Conservation (phyloP, 2,329 filamentous ascomycete species). For the Arthrinium puccinioides region DNA sequence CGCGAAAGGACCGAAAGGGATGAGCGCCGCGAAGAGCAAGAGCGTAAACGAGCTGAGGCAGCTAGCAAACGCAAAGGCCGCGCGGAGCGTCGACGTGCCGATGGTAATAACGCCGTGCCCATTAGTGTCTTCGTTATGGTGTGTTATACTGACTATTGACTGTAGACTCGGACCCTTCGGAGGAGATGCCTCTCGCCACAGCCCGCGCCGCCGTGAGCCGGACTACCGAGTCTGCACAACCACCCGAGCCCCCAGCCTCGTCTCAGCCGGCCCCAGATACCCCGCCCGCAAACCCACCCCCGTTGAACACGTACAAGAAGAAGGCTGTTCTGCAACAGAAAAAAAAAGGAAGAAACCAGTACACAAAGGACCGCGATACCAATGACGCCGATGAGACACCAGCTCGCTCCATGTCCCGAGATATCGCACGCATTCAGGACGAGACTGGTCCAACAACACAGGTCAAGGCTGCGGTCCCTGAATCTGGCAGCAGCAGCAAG, state of each 20-base stretch:
- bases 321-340: conserved; percentile 56
- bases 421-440: conserved; percentile 40
- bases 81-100: conserved; percentile 70
- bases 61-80: conserved; percentile 75
- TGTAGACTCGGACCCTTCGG: conserved; percentile 64
- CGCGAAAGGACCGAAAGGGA: conserved; percentile 60
- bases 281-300: conserved; percentile 30
- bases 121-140: conserved; percentile 16
- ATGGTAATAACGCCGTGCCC: conserved; percentile 49
- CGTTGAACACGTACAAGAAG: conserved; percentile 46
- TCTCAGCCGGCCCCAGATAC: conserved; percentile 40
- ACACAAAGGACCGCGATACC: conserved; percentile 66
- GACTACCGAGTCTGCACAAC: conserved; percentile 21
- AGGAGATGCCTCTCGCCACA: conserved; percentile 53
- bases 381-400: conserved; percentile 49
- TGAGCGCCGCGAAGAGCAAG: conserved; percentile 69
- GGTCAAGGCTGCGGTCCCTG: conserved; percentile 20
- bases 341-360: conserved; percentile 71
- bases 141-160: conserved; percentile 28
- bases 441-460: conserved; percentile 27
- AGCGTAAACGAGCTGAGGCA: conserved; percentile 66
- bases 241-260: conserved; percentile 35
- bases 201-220: conserved; percentile 27
- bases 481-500: conserved; percentile 37
- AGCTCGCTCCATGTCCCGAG: conserved; percentile 42